These are phyloP conservation scores for Strigomonas culicis DNA, from an alignment of 208 protist genomes.

Conservation along the genomic window DNA sequence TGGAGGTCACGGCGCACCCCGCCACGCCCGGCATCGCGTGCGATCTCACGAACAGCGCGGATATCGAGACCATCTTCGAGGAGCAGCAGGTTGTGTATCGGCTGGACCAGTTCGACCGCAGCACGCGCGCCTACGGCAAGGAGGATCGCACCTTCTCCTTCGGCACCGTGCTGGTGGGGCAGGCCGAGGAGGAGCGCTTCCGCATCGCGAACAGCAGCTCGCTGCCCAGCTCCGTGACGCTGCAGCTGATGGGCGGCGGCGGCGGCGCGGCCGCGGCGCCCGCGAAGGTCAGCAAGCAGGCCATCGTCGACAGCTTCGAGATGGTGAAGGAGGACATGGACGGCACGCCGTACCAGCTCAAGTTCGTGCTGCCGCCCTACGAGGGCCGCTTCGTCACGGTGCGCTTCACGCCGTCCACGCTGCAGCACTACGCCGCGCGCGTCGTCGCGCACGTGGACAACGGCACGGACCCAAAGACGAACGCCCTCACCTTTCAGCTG, in stretches of 20 bases:
- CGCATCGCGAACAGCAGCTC: slow-evolving; percentile 95
- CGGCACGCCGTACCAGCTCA: neutral
- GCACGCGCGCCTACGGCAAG: slow-evolving; percentile 77
- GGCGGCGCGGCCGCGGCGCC: slow-evolving; percentile 15
- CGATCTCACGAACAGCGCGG: slow-evolving; percentile 75
- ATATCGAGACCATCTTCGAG: slow-evolving; percentile 95
- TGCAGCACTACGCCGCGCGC: slow-evolving; percentile 76
- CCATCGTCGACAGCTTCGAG: slow-evolving; percentile 51
- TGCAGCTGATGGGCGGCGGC: slow-evolving; percentile 44
- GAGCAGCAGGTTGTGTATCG: slow-evolving; percentile 93
- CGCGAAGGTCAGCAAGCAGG: slow-evolving; percentile 11
- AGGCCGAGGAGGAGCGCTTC: slow-evolving; percentile 86
- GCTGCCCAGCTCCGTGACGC: slow-evolving; percentile 67
- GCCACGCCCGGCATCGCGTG: slow-evolving; percentile 91
- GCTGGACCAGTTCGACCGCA: slow-evolving; percentile 63
- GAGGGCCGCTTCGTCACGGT: slow-evolving; percentile 95
- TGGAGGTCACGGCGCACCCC: slow-evolving; percentile 91
- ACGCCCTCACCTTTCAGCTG: slow-evolving; percentile 86
- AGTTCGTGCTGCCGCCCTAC: slow-evolving; percentile 89
- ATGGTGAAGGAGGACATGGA: slow-evolving; percentile 25
- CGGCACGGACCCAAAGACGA: slow-evolving; percentile 55
- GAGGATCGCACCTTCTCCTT: slow-evolving; percentile 94
- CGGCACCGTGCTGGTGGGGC: slow-evolving; percentile 84
- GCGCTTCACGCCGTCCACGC: slow-evolving; percentile 78
- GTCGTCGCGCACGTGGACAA: slow-evolving; percentile 93